Percentiles rank a stretch among this genome's conserved stretches.
Conservation (phyloP, 805 yeast genomes). For the Ogataea siamensis region DNA sequence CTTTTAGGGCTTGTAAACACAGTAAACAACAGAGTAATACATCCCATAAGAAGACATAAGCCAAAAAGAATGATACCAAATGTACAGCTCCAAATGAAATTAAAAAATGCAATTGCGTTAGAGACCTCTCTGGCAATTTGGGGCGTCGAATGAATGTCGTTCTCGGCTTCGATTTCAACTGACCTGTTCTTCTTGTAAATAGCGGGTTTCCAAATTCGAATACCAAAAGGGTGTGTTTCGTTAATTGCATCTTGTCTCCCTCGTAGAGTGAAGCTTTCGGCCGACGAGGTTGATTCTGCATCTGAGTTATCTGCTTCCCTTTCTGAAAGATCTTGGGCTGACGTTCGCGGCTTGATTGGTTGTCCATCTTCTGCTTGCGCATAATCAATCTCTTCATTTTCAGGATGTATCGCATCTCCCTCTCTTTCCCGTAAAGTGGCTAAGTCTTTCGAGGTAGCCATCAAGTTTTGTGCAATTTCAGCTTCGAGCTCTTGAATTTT, state of each 20-base stretch:
- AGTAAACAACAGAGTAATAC: conserved; percentile 43
- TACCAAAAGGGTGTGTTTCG: conserved; percentile 96
- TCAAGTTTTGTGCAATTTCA: conserved; percentile 27
- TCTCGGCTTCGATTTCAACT: conserved; percentile 86
- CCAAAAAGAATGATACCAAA: conserved; percentile 64
- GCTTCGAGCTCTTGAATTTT: conserved; percentile 28
- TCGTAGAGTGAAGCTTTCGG: conserved; percentile 82
- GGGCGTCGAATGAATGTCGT: conserved; percentile 81
- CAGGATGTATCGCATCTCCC: conserved; percentile 25
- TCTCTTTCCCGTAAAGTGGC: conserved; percentile 30
- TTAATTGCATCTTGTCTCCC: conserved; percentile 97
- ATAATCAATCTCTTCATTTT: conserved; percentile 13
- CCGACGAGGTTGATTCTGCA: conserved; percentile 42
- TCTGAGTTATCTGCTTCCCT: conserved; percentile 35
- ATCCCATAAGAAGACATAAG: conserved; percentile 50
- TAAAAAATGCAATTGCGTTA: conserved; percentile 63
- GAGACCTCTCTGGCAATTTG: conserved; percentile 50
- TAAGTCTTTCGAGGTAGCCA: conserved; percentile 27
- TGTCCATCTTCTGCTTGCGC: conserved; percentile 19
- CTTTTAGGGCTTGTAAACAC: conserved; percentile 43
- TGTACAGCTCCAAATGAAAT: conserved; percentile 68
- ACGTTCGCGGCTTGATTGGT: conserved; percentile 9
- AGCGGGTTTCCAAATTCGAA: conserved; percentile 98
- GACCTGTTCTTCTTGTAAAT: conserved; percentile 89
- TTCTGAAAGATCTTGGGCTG: conserved; percentile 15